phyloP scores from a whole-genome alignment of 2,329 filamentous ascomycete genomes.

The Colletotrichum orbiculare region DNA sequence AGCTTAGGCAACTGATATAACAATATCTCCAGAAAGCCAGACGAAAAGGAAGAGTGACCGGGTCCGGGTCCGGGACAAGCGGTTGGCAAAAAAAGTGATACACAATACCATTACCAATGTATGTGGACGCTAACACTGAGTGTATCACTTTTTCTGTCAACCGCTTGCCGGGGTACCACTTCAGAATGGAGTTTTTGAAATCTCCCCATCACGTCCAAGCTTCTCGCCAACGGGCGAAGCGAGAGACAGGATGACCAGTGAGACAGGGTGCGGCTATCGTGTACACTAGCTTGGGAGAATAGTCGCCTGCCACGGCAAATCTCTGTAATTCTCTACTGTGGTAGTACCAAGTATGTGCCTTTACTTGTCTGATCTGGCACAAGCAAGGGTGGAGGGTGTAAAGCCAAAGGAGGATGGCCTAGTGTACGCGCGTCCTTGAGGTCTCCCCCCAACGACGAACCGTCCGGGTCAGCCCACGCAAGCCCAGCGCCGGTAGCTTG shows the following conservation, averaged over 20 bases:
- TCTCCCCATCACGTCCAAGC: no score
- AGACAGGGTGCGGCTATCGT: conserved; percentile 14
- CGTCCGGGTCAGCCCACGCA: conserved; percentile 33
- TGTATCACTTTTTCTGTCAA: no score
- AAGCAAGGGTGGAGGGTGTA: conserved; percentile 31
- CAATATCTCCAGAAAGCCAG: conserved; percentile 4
- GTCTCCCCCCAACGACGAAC: conserved; percentile 18
- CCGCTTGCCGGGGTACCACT: no score
- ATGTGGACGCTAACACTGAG: no score
- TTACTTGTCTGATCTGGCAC: conserved; percentile 37
- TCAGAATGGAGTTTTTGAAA: no score
- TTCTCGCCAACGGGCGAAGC: conserved; percentile 14
- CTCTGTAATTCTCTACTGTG: neutral
- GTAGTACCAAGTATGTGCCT: no score
- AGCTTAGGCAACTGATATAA: conserved; percentile 10
- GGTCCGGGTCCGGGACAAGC: neutral
- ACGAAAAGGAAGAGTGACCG: neutral
- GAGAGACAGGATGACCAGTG: conserved; percentile 4
- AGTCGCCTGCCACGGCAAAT: neutral
- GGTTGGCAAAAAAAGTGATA: no score
- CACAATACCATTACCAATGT: no score
- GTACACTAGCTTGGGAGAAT: conserved; percentile 3
- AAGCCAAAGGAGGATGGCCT: neutral
- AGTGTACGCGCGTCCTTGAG: conserved; percentile 35
- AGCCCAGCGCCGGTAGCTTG: conserved; percentile 13